These are phyloP conservation scores for Globisporangium rhizosaccharum DNA, from an alignment of 352 stramenopile genomes.

Conservation along the genomic window DNA sequence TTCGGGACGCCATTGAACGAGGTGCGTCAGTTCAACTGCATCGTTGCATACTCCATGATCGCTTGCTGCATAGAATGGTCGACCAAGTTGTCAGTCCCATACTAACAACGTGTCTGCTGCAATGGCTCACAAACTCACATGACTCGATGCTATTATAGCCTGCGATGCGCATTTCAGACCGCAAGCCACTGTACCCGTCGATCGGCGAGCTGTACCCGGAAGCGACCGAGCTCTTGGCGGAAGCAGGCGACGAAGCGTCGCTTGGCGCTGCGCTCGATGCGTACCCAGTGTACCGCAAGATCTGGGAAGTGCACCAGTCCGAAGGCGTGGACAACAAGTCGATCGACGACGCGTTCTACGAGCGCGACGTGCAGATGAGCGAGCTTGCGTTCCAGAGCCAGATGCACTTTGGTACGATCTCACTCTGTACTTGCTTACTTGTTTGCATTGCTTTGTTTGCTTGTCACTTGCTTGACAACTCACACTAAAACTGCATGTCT, in stretches of 20 bases:
- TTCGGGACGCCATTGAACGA: slow-evolving; percentile 93
- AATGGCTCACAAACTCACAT: neutral
- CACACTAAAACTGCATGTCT: neutral
- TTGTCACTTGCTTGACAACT: neutral
- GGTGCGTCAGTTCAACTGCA: slow-evolving; percentile 10
- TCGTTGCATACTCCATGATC: too few species aligned
- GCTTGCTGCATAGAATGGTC: slow-evolving; percentile 10
- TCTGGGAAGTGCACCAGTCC: slow-evolving; percentile 95
- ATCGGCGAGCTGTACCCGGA: slow-evolving; percentile 97
- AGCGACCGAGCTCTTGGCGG: slow-evolving; percentile 91
- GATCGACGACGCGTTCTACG: slow-evolving; percentile 99
- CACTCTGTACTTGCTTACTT: neutral
- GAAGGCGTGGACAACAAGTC: slow-evolving; percentile 93
- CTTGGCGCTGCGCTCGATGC: slow-evolving; percentile 89
- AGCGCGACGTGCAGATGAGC: slow-evolving; percentile 97
- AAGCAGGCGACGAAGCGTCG: slow-evolving; percentile 88
- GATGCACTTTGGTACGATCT: slow-evolving; percentile 94
- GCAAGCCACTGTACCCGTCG: slow-evolving; percentile 96
- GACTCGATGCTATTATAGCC: slow-evolving; percentile 40
- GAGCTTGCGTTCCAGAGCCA: slow-evolving; percentile 98
- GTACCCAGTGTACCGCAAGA: slow-evolving; percentile 95
- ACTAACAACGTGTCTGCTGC: neutral
- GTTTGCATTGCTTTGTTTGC: neutral
- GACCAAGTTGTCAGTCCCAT: slow-evolving; percentile 21
- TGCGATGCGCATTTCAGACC: slow-evolving; percentile 95